Evolutionary conservation across 768 basidiomycete genomes (phyloP).

Genomic region (Tricholoma furcatifolium): DNA sequence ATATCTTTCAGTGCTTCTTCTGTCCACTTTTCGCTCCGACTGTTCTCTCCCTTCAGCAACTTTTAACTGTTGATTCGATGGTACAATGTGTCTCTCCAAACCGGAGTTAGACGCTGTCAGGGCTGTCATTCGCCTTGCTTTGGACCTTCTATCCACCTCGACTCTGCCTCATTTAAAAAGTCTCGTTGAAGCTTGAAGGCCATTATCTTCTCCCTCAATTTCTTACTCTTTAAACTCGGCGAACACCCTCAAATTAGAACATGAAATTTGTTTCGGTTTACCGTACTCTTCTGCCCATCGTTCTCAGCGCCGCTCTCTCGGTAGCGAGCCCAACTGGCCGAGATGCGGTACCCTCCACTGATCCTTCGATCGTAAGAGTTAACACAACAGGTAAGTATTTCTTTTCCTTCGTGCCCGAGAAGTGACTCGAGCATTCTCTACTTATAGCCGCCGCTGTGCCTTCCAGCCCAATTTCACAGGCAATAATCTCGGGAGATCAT

Average conservation of each 20-base stretch:
- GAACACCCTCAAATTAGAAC: background rate
- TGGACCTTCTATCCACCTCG: too few relatives aligned
- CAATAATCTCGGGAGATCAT: conserved; percentile 9
- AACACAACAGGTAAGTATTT: background rate
- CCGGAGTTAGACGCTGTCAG: too few relatives aligned
- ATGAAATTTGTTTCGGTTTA: background rate
- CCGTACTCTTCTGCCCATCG: background rate
- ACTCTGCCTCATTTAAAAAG: too few relatives aligned
- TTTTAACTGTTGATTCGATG: too few relatives aligned
- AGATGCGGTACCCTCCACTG: background rate
- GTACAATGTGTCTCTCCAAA: too few relatives aligned
- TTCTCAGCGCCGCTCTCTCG: background rate
- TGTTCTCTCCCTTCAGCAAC: too few relatives aligned
- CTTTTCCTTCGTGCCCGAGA: background rate
- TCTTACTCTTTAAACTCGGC: background rate
- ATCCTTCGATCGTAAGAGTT: background rate
- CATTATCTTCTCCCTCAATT: too few relatives aligned
- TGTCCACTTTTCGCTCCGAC: too few relatives aligned
- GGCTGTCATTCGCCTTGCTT: too few relatives aligned
- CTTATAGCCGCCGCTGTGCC: conserved; percentile 7
- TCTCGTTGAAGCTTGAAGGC: too few relatives aligned
- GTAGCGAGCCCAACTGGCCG: background rate
- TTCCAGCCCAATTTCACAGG: conserved; percentile 12
- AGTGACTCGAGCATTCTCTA: background rate
- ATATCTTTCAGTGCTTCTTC: too few relatives aligned